Evolutionary conservation across 495 filamentous ascomycete genomes (phyloP), one percentile per base, ranked within the genome.

Genomic region (Tetracladium setigerum): DNA sequence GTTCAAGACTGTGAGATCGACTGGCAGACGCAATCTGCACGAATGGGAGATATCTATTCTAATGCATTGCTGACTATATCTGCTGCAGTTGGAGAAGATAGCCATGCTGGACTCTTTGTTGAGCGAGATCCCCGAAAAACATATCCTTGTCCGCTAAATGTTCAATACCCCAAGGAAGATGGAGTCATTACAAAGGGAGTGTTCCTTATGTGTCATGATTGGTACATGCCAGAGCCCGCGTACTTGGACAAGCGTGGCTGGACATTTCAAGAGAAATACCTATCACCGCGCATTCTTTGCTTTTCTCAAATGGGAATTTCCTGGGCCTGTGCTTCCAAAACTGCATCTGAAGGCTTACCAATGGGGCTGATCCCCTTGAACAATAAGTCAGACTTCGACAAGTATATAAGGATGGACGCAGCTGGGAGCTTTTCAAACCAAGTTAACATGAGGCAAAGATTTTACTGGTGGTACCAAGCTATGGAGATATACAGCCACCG

Each of bases 21-120:
- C 43, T 57, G 55, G 55, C n/a, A 31, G 44, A 17, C 18, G 24
- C 54, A 59, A 30, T 30, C 49, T 42, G 27, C 14, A 12, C 17
- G 19, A 30, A 59, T 59, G 56, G 34, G 55, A 13, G 49, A 43
- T 22, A 31, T 43, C 24, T 43, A 43, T 31, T 31, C 24, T 22
- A 43, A 43, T 31, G 16, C 40, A 8, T 18, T 12, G 16, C 8
- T 43, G 17, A 43, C 40, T 22, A 43, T 43, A 24, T 43, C 40
- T 43, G 40, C 40, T 38, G 39, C 39, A 41, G 39, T 41, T 19
- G 39, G 39, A 41, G 39, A 41, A 41, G 39, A 41, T 14, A 41
- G 39, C 15, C 39, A 41, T 19, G 7, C 39, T 41, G 39, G 15
- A 41, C 39, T 41, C 18, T 41, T 41, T 24, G 39, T 41, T 41